Base-by-base conservation (phyloP, 768 basidiomycete species). In the Auriscalpium vulgare region DNA sequence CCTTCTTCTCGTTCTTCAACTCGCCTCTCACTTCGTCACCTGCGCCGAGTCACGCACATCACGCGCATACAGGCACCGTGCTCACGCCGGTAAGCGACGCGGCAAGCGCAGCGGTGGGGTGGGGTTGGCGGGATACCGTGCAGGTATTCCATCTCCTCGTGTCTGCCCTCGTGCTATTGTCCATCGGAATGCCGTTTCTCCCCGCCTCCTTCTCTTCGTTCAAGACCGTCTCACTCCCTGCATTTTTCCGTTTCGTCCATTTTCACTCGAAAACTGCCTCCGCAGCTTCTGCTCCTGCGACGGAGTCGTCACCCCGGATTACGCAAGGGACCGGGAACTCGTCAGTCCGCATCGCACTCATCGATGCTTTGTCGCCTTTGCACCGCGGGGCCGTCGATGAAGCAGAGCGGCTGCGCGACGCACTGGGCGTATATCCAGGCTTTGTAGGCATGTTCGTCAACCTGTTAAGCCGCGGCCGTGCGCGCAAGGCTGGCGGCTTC, bases 1-100 rank as follows among this genome's bases (percentile, higher is more conserved):
- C 88, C 0, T 75, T 92, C 53, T 90, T 93, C 72, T 91, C 88
- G 0, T 87, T 92, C 71, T 88, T 91, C 75, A 90, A 88, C 63
- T 87, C 85, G 0, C 83, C 87, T 2, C 67, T 88, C 16, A 76
- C 84, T 0, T 74, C 79, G 1, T 68, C 69, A 3, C 69, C 71
- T 10, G 59, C 75, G 1, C 68, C 72, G 7, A 60, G 67, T 34
- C 64, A 67, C 10, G 54, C 66, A 21, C 51, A 54, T n/a, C 80
- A 85, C 51, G 71, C 76, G 0, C 84, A 86, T 57, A 74, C 79
- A 11, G 88, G 87, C 7, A 69, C 75, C 8, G 83, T 88, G 13
- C 70, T 87, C 34, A 73, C 76, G 10, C 71, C 74, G 51, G 57
- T 72, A 48, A 62, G 70, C 50, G 56, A 66, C 51, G 43, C 64